These are phyloP conservation scores for Colletotrichum cordylinicola DNA, from an alignment of 2,329 filamentous ascomycete genomes.

Conservation along the genomic window DNA sequence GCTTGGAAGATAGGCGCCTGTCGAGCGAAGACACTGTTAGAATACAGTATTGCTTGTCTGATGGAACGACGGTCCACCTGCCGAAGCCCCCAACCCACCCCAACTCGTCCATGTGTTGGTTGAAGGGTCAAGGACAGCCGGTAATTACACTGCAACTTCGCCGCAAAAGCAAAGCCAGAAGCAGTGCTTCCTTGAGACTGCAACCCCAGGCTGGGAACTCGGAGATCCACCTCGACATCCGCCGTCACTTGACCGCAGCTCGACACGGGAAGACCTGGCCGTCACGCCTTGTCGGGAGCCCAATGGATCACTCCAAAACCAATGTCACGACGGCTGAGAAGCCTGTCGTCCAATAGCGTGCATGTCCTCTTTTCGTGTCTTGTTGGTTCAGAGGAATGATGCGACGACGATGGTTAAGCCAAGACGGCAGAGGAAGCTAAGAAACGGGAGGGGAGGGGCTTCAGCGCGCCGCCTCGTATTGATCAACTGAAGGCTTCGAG, in stretches of 20 bases:
- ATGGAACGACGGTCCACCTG: slow-evolving; percentile 15
- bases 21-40: neutral
- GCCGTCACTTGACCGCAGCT: slow-evolving; percentile 6
- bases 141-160: neutral
- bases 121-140: neutral
- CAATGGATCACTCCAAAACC: neutral
- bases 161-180: neutral
- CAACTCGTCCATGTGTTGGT: neutral
- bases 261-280: neutral
- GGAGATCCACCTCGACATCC: neutral
- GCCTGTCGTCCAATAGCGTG: neutral
- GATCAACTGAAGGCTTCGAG: neutral
- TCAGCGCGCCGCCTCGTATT: neutral
- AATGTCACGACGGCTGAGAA: neutral
- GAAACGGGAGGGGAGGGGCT: neutral
- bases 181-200: neutral
- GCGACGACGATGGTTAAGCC: neutral
- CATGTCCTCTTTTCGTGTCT: neutral
- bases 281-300: neutral
- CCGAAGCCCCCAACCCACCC: neutral
- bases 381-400: slow-evolving; percentile 8
- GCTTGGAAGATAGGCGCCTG: neutral
- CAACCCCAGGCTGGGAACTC: neutral
- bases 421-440: neutral
- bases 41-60: neutral